Evolutionary conservation across 202 grass and related monocot genomes (phyloP), one percentile per base, ranked within the genome.

Genomic region (Schoenoplectus tabernaemontani): DNA sequence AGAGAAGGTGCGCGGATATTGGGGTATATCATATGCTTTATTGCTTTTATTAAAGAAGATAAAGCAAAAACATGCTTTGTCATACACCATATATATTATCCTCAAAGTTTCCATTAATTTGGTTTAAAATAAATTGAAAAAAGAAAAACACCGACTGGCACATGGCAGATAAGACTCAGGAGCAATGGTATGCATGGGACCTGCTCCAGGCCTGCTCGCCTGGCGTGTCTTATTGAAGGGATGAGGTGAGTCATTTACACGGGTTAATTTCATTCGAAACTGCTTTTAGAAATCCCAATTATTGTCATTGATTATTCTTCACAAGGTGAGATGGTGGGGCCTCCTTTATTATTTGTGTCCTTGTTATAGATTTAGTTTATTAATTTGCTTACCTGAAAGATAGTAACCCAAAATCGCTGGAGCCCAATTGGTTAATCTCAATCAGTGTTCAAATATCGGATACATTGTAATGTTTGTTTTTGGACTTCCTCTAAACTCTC

Each of bases 101-200:
- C 57, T 26, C 22, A 59, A 59, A 64, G 61, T 37, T 64, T 1
- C 32, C 61, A 64, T 64, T 59, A 37, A 59, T 37, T 64, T 64
- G 19, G 56, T 64, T 64, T 64, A 17, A 7, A 17, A 59, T 59
- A 9, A 59, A 59, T 59, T 10, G n/a, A n/a, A n/a, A n/a, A n/a
- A 17, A 63, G 42, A 72, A 46, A 54, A 0, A 16, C 72, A 76
- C 72, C 72, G 72, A 76, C 72, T 76, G 46, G 17, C 39, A 56
- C 72, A 76, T 56, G 43, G 37, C 2, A 34, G 9, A 36, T 28
- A 76, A 76, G 10, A 50, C 60, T 63, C n/a, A n/a, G n/a, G n/a
- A n/a, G n/a, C n/a, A n/a, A n/a, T n/a, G n/a, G n/a, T n/a, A n/a
- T n/a, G n/a, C n/a, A n/a, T n/a, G n/a, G n/a, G n/a, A n/a, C n/a